phyloP scores from a whole-genome alignment of 192 early-diverging fungal genomes.

The Linnemannia zychae region DNA sequence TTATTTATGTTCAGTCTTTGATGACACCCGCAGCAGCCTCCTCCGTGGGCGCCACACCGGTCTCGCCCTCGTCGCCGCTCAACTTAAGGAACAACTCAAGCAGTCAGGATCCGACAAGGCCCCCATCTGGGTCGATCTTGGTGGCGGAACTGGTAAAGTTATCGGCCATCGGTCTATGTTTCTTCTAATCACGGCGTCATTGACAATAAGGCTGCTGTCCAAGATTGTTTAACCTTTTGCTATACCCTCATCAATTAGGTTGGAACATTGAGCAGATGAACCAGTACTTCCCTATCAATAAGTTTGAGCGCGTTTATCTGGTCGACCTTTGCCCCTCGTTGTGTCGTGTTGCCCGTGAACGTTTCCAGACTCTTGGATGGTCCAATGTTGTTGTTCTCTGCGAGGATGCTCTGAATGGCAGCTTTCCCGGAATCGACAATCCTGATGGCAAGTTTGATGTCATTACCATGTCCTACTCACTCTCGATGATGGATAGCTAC shows the following conservation, averaged over 20 bases:
- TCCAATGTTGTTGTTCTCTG: conserved; percentile 84
- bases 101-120: conserved; percentile 27
- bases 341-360: conserved; percentile 81
- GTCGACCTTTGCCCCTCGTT: conserved; percentile 88
- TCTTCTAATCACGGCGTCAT: conserved; percentile 8
- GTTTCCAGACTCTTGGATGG: conserved; percentile 85
- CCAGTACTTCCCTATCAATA: conserved; percentile 74
- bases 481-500: conserved; percentile 89
- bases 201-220: no score
- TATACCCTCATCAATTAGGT: conserved; percentile 35
- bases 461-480: conserved; percentile 89
- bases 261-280: conserved; percentile 88
- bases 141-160: conserved; percentile 71
- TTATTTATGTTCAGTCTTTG: conserved; percentile 67
- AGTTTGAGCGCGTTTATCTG: conserved; percentile 83
- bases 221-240: no score
- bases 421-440: conserved; percentile 69
- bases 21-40: conserved; percentile 77
- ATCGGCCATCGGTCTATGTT: not conserved
- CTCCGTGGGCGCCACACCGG: conserved; percentile 84
- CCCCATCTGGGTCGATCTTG: conserved; percentile 74
- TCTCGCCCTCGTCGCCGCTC: conserved; percentile 87
- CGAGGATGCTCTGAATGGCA: conserved; percentile 81
- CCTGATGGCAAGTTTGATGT: conserved; percentile 75
- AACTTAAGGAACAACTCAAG: conserved; percentile 65